A percentile compares a stretch with the other conserved stretches of the same genome.
Conservation (phyloP, 805 yeast genomes). For the Lachancea lanzarotensis region DNA sequence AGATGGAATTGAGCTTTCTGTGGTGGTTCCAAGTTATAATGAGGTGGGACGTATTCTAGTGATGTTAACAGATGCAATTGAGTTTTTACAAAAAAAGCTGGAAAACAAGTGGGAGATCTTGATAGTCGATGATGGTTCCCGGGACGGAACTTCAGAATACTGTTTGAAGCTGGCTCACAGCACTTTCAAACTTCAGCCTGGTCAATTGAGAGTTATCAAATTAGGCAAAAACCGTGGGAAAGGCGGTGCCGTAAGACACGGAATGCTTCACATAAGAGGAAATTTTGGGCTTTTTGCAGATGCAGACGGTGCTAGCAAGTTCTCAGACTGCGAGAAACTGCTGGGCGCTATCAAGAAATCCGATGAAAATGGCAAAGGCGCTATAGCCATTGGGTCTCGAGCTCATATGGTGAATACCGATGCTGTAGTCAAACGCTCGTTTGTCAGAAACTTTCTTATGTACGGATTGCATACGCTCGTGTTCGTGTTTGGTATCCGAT, state of each 20-base stretch:
- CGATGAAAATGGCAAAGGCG: constrained; percentile 34
- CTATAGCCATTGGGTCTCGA: constrained; percentile 82
- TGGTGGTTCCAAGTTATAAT: constrained; percentile 91
- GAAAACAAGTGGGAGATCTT: constrained; percentile 51
- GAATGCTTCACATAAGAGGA: constrained; percentile 72
- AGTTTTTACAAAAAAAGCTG: constrained; percentile 39
- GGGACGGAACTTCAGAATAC: constrained; percentile 67
- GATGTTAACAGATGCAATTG: constrained; percentile 68
- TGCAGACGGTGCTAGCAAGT: constrained; percentile 93
- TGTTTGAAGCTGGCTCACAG: constrained; percentile 54
- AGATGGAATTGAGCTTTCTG: constrained; percentile 51
- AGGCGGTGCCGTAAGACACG: constrained; percentile 96
- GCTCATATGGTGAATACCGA: constrained; percentile 96
- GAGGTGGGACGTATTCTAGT: constrained; percentile 65
- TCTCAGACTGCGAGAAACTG: constrained; percentile 58
- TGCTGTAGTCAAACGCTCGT: constrained; percentile 91
- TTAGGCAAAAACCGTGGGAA: constrained; percentile 80
- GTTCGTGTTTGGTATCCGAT: constrained; percentile 79
- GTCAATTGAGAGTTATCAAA: constrained; percentile 61
- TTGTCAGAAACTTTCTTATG: constrained; percentile 86
- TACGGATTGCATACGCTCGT: constrained; percentile 83
- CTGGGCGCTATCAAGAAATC: constrained; percentile 35
- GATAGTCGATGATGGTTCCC: constrained; percentile 88
- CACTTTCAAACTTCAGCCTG: constrained; percentile 45
- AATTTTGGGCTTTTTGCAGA: constrained; percentile 79